Percentiles rank a stretch among this genome's conserved stretches.
Evolutionary conservation across 257 asterid species (phyloP).

Genomic region (Knoxia roxburghii): DNA sequence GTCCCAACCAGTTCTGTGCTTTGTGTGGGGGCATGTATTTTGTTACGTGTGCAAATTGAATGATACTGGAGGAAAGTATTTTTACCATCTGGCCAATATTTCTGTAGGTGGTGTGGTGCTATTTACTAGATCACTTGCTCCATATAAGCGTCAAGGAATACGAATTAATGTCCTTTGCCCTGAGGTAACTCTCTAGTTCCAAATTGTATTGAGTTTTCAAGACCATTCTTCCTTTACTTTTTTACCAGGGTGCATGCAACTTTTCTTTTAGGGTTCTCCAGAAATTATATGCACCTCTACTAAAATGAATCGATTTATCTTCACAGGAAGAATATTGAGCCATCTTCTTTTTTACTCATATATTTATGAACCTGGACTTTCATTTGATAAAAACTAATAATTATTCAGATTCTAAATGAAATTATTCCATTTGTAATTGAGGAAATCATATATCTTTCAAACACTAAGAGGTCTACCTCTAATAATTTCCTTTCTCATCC

Average conservation of each 20-base stretch:
- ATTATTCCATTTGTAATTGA: background rate
- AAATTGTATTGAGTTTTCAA: background rate
- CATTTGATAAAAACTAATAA: background rate
- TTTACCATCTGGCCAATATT: background rate
- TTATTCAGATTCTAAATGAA: background rate
- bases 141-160: slow-evolving; percentile 74
- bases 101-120: slow-evolving; percentile 77
- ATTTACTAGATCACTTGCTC: slow-evolving; percentile 80
- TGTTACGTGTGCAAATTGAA: background rate
- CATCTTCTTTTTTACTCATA: background rate
- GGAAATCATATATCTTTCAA: background rate
- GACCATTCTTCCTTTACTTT: background rate
- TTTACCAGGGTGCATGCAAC: background rate
- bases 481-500: background rate
- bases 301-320: background rate
- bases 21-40: background rate
- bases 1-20: background rate
- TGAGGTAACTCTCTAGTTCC: slow-evolving; percentile 44
- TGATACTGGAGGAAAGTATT: background rate
- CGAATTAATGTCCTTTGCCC: slow-evolving; percentile 96
- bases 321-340: background rate
- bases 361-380: background rate
- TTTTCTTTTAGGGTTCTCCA: background rate
- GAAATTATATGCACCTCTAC: background rate
- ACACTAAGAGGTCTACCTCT: background rate